These are phyloP conservation scores for Chlorella vulgaris DNA, from an alignment of 139 green algal genomes.

Conservation along the genomic window DNA sequence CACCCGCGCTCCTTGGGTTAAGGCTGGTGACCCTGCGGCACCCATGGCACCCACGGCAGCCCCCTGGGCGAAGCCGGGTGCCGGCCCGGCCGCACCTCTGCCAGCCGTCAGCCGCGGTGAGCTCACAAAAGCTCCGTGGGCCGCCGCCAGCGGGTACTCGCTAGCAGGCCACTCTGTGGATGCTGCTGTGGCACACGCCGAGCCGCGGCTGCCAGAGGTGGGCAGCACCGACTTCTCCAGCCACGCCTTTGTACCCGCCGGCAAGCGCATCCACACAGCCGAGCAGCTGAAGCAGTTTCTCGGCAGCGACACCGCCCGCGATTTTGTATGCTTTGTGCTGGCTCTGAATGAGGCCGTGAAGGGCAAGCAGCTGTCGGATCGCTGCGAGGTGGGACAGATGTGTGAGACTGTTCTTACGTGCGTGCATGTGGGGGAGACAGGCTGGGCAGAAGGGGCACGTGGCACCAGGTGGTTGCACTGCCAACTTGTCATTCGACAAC, in stretches of 20 bases:
- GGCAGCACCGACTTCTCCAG: too few species aligned
- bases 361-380: slow-evolving; percentile 61
- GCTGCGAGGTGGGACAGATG: slow-evolving; percentile 31
- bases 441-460: too few species aligned
- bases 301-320: slow-evolving; percentile 38
- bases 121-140: slow-evolving; percentile 31
- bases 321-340: slow-evolving; percentile 89
- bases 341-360: slow-evolving; percentile 74
- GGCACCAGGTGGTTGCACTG: too few species aligned
- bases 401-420: too few species aligned
- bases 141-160: not conserved
- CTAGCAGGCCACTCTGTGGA: slow-evolving; percentile 22
- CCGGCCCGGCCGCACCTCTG: not conserved
- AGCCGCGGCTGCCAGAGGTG: not conserved
- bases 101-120: slow-evolving; percentile 23
- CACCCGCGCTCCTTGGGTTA: not conserved
- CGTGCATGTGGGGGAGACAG: too few species aligned
- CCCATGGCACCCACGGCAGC: not conserved
- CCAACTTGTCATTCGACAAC: too few species aligned
- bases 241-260: slow-evolving; percentile 32
- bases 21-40: not conserved
- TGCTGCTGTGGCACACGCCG: slow-evolving; percentile 25
- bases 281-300: slow-evolving; percentile 69
- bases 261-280: slow-evolving; percentile 52
- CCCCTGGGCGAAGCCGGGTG: not conserved